Evolutionary conservation across 2,329 filamentous ascomycete genomes (phyloP), one percentile per base, ranked within the genome.

Genomic region (Diaporthe sp.): DNA sequence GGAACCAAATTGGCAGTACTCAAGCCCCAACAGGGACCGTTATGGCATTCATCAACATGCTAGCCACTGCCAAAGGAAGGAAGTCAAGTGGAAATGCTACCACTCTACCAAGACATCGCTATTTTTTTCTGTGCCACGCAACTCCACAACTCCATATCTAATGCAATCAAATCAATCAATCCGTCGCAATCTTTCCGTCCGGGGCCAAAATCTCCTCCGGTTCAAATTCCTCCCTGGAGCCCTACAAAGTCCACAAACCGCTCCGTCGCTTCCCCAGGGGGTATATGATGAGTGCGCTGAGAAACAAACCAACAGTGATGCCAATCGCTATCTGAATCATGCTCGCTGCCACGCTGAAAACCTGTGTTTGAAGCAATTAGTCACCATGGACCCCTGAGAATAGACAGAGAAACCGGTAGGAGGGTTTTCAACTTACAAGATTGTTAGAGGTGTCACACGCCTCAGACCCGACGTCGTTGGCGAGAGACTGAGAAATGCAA

Each of bases 271-370:
- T 91, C 22, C 89, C 89, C 45, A 90, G 80, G 0, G 89, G 89
- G 78, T 90, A 90, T 25, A 90, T 85, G 71, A 90, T 84, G 54
- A 90, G 79, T 8, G 88, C 88, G 71, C 89, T 89, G 78, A 91
- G 83, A 75, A 89, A 90, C 50, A 92, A 78, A 17, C 90, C 90
- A 4, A 91, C 89, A 25, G 89, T 90, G 74, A 92, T 89, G 45
- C 89, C 89, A 74, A 92, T 90, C 12, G 90, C 88, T 2, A 92
- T 88, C 79, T 92, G 89, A 30, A 92, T 87, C 72, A 92, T 89
- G 75, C 87, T 89, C 54, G 89, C 64, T 33, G 85, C 38, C 90
- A 82, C 10, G 91, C 87, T 15, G 86, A 88, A 76, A 91, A 90
- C 0, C 87, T 84, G 4, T 86, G 86, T 71, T 80, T 2, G 45